Percentiles rank a stretch among this genome's conserved stretches.
Conservation (phyloP, 176 grass and related monocot species). For the Alloteropsis semialata region DNA sequence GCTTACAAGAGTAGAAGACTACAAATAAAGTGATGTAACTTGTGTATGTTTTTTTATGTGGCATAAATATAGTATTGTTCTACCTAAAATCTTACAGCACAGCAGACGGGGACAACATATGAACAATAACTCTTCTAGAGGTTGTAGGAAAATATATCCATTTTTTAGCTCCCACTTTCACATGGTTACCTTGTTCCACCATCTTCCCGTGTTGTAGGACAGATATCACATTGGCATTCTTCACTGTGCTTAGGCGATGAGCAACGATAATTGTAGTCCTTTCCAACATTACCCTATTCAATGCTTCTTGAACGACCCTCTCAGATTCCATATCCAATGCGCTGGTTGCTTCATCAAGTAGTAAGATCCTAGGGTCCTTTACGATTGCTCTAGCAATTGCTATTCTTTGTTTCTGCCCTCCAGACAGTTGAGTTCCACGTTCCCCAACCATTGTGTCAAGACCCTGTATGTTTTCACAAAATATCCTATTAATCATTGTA, state of each 20-base stretch:
- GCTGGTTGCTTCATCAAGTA: constrained; percentile 94
- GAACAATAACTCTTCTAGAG: background rate
- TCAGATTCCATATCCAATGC: constrained; percentile 87
- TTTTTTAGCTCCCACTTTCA: background rate
- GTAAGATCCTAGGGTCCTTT: constrained; percentile 79
- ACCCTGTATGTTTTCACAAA: constrained; percentile 48
- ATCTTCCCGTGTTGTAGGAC: constrained; percentile 84
- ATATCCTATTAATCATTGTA: constrained; percentile 3
- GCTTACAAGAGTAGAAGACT: background rate
- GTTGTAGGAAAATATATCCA: background rate
- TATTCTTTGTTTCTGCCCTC: constrained; percentile 93
- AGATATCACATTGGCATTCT: constrained; percentile 72
- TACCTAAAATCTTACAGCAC: background rate
- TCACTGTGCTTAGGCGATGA: constrained; percentile 83
- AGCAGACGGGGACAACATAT: background rate
- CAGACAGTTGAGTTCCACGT: constrained; percentile 77
- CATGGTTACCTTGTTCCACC: constrained; percentile 76
- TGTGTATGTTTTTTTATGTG: background rate
- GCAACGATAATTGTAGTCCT: constrained; percentile 89
- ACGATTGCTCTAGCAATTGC: constrained; percentile 88
- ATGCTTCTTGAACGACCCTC: constrained; percentile 76
- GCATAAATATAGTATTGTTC: background rate
- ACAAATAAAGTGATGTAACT: background rate
- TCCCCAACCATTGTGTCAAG: constrained; percentile 85
- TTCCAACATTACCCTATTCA: constrained; percentile 73